These are phyloP conservation scores for Podospora pseudopauciseta DNA, from an alignment of 495 filamentous ascomycete species.

Conservation along the genomic window DNA sequence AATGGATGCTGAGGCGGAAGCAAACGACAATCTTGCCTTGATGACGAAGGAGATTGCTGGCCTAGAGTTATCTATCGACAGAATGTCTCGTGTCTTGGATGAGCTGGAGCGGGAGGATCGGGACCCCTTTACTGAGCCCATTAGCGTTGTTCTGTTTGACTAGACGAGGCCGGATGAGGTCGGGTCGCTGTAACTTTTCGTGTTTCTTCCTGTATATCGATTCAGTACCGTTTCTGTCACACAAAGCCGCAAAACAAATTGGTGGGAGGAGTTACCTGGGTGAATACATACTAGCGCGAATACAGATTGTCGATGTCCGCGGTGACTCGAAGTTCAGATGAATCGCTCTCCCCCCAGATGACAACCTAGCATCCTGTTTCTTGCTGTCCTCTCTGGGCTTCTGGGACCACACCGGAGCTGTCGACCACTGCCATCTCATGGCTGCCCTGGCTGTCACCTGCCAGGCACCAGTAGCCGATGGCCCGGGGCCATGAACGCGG, in stretches of 20 bases:
- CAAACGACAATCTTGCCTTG: background rate
- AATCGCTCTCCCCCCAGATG: background rate
- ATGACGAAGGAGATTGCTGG: background rate
- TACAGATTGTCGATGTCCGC: background rate
- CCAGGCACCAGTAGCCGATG: background rate
- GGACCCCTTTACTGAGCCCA: background rate
- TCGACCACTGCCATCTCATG: background rate
- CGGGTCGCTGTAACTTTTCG: background rate
- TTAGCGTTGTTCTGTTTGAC: background rate
- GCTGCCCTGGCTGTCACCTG: background rate
- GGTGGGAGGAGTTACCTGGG: background rate
- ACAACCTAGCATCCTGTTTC: background rate
- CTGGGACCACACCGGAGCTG: background rate
- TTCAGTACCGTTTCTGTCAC: background rate
- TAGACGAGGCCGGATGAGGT: background rate
- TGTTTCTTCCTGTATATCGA: background rate
- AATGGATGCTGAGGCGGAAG: background rate
- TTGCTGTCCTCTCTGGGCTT: background rate
- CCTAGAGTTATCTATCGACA: background rate
- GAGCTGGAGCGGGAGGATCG: background rate
- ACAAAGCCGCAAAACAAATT: background rate
- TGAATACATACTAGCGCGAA: background rate
- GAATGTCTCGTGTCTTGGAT: background rate
- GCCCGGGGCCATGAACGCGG: background rate
- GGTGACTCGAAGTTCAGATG: background rate